Evolutionary conservation across 192 early-diverging fungal genomes (phyloP), one percentile per base, ranked within the genome.

Genomic region (Coemansia erecta): DNA sequence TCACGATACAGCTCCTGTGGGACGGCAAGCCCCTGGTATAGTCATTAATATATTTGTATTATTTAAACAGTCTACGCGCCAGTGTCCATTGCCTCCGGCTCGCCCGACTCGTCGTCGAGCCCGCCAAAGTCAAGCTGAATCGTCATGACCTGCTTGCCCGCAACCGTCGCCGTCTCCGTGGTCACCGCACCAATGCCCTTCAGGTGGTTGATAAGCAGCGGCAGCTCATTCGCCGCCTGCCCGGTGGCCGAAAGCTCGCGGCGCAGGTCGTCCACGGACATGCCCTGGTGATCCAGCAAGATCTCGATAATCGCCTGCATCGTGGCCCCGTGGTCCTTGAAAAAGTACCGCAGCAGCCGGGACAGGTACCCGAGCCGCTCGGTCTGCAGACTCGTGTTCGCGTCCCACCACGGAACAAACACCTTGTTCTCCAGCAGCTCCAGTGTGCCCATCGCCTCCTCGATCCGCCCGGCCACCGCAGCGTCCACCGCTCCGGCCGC

Each of bases 351-450:
- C 49, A 80, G 49, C 19, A 80, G 58, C 15, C 72, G 39, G 0
- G 61, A 41, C 24, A 74, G 47, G 44, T 63, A 80, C 15, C 58
- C 50, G 56, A 70, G 43, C 10, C 77, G 60, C 39, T 60, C 58
- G 2, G 60, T 54, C 61, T 80, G 77, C 41, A 68, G 11, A 21
- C 52, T 56, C 0, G 64, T 61, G 21, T 56, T 64, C 0, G 37
- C 21, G n/a, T 78, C 75, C 75, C 75, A 78, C 75, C 75, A 78
- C 8, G 75, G 66, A 0, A 78, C 63, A 66, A 78, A 69, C 18
- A 78, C 61, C 47, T 72, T 72, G 56, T 62, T 78, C 56, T 78
- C 70, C 17, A 78, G 45, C 18, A 78, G 51, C 44, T 61, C 70
- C 44, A 78, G 28, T 4, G 66, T 72, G 9, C 31, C 54, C 39